Percentiles rank a stretch among this genome's conserved stretches.
Conservation (phyloP, 2,329 filamentous ascomycete species). For the Curvularia lunata region DNA sequence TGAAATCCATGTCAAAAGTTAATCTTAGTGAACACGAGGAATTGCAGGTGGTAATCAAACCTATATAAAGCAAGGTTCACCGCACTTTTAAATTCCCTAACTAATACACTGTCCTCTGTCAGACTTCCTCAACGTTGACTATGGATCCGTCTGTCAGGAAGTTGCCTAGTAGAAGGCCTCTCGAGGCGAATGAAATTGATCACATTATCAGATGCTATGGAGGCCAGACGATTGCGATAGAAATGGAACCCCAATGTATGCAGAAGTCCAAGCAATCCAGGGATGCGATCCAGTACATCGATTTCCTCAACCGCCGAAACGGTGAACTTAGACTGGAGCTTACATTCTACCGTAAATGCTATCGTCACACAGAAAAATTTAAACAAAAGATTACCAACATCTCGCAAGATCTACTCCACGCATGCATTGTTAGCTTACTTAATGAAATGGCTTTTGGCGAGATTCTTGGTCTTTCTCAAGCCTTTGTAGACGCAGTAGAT, state of each 20-base stretch:
- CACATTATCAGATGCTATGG: slow-evolving; percentile 23
- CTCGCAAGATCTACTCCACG: slow-evolving; percentile 19
- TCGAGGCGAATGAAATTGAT: slow-evolving; percentile 19
- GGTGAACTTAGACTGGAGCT: slow-evolving; percentile 20
- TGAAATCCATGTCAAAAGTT: slow-evolving; percentile 11
- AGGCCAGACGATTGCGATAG: slow-evolving; percentile 12
- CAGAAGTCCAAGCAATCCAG: slow-evolving; percentile 17
- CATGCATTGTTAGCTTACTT: slow-evolving; percentile 20
- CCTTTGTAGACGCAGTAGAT: slow-evolving; percentile 13
- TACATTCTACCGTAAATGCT: slow-evolving; percentile 22
- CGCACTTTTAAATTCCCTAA: slow-evolving; percentile 1
- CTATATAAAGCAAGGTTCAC: slow-evolving; percentile 5
- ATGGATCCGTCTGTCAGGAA: slow-evolving; percentile 6
- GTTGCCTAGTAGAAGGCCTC: slow-evolving; percentile 3
- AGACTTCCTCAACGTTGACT: not conserved
- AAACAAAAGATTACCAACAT: slow-evolving; percentile 13
- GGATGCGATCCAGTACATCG: slow-evolving; percentile 11
- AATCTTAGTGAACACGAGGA: not conserved
- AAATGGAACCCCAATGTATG: slow-evolving; percentile 20
- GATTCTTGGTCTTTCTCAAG: slow-evolving; percentile 13
- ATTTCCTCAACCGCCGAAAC: slow-evolving; percentile 17
- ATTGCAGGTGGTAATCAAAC: not conserved
- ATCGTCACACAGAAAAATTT: slow-evolving; percentile 13
- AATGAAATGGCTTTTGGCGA: slow-evolving; percentile 12
- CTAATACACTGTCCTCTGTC: not conserved